A percentile compares a stretch with the other conserved stretches of the same genome.
Evolutionary conservation across 129 eudicot genomes (phyloP).

Genomic region (Pulicaria dysenterica): DNA sequence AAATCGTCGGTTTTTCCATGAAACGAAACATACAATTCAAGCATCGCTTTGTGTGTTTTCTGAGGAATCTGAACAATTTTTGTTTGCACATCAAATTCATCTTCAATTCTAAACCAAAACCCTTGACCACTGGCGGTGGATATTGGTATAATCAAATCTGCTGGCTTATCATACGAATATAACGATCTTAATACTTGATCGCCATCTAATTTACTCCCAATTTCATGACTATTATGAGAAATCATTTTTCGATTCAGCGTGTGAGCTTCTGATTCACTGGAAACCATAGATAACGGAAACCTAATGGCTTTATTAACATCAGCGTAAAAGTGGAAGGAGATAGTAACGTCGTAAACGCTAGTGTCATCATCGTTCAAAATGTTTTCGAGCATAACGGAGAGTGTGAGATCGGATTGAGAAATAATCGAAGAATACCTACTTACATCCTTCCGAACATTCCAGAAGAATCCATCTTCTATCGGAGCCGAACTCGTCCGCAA

Average conservation of each 20-base stretch:
- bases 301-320: slow-evolving; percentile 7
- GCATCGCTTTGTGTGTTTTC: slow-evolving; percentile 51
- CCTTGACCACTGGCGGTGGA: slow-evolving; percentile 36
- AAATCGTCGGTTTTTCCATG: slow-evolving; percentile 55
- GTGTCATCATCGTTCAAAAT: slow-evolving; percentile 55
- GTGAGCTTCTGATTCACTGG: background rate
- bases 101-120: slow-evolving; percentile 69
- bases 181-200: slow-evolving; percentile 12
- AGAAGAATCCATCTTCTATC: slow-evolving; percentile 50
- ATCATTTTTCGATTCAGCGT: slow-evolving; percentile 37
- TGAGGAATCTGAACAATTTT: slow-evolving; percentile 37
- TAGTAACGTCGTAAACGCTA: slow-evolving; percentile 55
- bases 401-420: slow-evolving; percentile 27
- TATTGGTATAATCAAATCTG: slow-evolving; percentile 65
- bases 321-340: slow-evolving; percentile 47
- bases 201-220: background rate
- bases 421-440: slow-evolving; percentile 58
- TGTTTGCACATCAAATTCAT: slow-evolving; percentile 37
- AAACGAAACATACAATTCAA: slow-evolving; percentile 69
- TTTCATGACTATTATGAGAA: slow-evolving; percentile 13
- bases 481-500: slow-evolving; percentile 81
- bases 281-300: background rate
- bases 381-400: slow-evolving; percentile 77
- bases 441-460: slow-evolving; percentile 66
- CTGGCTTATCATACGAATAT: slow-evolving; percentile 43